Evolutionary conservation across 2,329 filamentous ascomycete species (phyloP).

Genomic region (Phialocephala subalpina): DNA sequence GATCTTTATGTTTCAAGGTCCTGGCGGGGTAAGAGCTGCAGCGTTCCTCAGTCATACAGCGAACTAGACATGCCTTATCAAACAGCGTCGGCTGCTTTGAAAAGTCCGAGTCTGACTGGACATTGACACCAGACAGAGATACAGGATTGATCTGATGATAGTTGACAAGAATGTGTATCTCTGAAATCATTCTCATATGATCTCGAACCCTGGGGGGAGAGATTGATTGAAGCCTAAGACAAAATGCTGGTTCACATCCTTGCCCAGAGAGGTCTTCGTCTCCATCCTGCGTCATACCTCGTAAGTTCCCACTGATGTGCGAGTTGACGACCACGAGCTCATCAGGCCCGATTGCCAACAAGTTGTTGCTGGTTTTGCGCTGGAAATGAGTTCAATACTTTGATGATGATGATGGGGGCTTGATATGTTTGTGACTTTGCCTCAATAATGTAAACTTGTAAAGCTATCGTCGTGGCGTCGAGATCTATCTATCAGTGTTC

Average conservation of each 20-base stretch:
- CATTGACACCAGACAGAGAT: not conserved
- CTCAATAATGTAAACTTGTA: no score
- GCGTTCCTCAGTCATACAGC: slow-evolving; percentile 1
- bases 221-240: not conserved
- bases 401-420: not conserved
- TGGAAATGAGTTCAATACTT: not conserved
- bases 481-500: not conserved
- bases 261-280: not conserved
- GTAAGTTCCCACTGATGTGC: not conserved
- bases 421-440: not conserved
- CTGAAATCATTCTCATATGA: not conserved
- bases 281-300: slow-evolving; percentile 4
- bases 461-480: not conserved
- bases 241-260: not conserved
- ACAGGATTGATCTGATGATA: no score
- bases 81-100: not conserved
- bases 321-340: not conserved
- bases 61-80: not conserved
- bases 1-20: not conserved
- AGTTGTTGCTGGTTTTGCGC: not conserved
- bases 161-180: no score
- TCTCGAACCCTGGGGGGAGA: not conserved
- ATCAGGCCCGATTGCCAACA: not conserved
- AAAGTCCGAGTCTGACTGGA: not conserved
- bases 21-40: slow-evolving; percentile 4